phyloP scores from a whole-genome alignment of 2,329 filamentous ascomycete species.

The Pseudovirgaria hyperparasitica region DNA sequence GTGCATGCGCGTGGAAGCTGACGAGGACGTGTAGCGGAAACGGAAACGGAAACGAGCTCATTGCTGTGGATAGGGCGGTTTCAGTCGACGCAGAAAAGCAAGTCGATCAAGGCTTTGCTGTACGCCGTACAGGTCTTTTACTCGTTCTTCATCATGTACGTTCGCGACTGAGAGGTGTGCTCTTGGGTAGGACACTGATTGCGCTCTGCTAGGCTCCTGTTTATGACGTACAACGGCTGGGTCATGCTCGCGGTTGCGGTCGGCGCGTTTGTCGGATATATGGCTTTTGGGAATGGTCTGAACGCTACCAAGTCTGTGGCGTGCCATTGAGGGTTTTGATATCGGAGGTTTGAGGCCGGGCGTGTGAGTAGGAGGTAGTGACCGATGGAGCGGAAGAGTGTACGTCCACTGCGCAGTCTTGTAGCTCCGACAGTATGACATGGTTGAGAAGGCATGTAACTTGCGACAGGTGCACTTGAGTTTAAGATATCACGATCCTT shows the following conservation, averaged over 20 bases:
- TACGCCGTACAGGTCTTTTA: conserved; percentile 97
- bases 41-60: conserved; percentile 41
- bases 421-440: no score
- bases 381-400: no score
- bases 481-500: no score
- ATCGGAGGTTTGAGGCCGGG: no score
- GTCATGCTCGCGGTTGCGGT: conserved; percentile 86
- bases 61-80: conserved; percentile 61
- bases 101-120: conserved; percentile 65
- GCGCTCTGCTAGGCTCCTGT: conserved; percentile 60
- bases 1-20: not conserved
- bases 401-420: no score
- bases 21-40: not conserved
- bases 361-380: no score
- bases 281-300: conserved; percentile 62
- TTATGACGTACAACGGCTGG: conserved; percentile 99
- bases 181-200: conserved; percentile 7
- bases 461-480: no score
- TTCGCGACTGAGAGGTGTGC: conserved; percentile 13
- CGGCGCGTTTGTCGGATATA: conserved; percentile 79
- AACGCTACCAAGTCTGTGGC: conserved; percentile 73
- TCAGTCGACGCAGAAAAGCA: conserved; percentile 53
- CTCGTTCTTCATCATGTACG: conserved; percentile 98
- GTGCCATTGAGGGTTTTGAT: conserved; percentile 57
- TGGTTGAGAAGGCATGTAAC: no score